Evolutionary conservation across 2,329 filamentous ascomycete genomes (phyloP).

Genomic region (Ophiostoma ips): DNA sequence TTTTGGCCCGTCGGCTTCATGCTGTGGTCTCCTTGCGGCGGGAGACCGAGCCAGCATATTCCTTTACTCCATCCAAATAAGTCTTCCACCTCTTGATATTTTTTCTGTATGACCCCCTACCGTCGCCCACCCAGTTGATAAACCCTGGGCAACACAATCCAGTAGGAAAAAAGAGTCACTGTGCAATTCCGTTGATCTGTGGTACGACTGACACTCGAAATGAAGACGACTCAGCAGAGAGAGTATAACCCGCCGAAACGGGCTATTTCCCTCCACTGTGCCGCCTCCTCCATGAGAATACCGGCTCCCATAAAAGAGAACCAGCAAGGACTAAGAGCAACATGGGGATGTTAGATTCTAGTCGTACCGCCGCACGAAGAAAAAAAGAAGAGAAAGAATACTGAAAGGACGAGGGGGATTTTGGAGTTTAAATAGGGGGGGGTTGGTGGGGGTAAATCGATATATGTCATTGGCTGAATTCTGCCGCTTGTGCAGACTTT

Average conservation of each 20-base stretch:
- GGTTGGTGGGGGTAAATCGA: too few species aligned
- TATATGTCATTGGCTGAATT: too few species aligned
- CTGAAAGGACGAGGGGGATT: constrained; percentile 7
- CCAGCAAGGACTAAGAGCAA: constrained; percentile 50
- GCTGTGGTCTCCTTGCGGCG: constrained; percentile 12
- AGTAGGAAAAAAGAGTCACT: constrained; percentile 31
- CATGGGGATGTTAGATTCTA: constrained; percentile 46
- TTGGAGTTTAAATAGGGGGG: background rate
- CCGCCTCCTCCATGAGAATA: constrained; percentile 9
- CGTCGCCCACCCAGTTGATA: constrained; percentile 17
- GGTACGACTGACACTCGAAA: constrained; percentile 65
- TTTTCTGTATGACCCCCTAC: constrained; percentile 28
- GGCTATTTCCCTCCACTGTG: background rate
- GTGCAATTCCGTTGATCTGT: constrained; percentile 74
- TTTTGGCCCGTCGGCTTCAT: too few species aligned
- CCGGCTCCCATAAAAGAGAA: background rate
- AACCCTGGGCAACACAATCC: constrained; percentile 20
- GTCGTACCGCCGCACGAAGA: constrained; percentile 73
- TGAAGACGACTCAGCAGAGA: constrained; percentile 26
- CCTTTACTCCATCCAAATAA: background rate
- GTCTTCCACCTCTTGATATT: too few species aligned
- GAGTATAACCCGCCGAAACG: background rate
- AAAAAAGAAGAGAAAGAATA: constrained; percentile 33
- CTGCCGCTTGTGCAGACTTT: background rate
- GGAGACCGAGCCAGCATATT: background rate